Conservation (phyloP, 257 asterid species). For the Solanum verrucosum region DNA sequence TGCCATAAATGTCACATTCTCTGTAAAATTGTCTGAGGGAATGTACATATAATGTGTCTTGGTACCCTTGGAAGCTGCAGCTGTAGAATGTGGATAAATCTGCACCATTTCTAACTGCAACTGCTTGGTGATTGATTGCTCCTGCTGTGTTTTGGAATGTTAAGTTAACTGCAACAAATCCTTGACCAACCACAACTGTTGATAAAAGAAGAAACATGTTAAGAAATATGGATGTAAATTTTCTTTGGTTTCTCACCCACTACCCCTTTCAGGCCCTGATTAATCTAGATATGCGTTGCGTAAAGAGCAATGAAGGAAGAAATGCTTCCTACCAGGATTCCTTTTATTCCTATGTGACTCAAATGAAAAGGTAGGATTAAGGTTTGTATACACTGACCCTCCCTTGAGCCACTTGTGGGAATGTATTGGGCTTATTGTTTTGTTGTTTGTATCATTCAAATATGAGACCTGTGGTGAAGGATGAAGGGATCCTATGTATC, state of each 20-base stretch:
- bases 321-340: not conserved
- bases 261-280: not conserved
- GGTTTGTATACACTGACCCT: not conserved
- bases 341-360: not conserved
- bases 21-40: constrained; percentile 11
- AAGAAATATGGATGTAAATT: not conserved
- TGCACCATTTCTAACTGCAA: constrained; percentile 21
- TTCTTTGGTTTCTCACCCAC: not conserved
- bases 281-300: not conserved
- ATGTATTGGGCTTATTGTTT: not conserved
- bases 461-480: not conserved
- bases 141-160: constrained; percentile 6
- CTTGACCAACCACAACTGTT: constrained; percentile 15
- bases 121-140: constrained; percentile 20
- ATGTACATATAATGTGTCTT: constrained; percentile 20
- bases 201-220: not conserved
- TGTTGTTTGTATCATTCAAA: not conserved
- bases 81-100: constrained; percentile 17
- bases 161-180: constrained; percentile 22
- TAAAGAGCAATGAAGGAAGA: not conserved
- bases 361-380: not conserved
- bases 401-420: not conserved
- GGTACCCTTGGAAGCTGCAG: constrained; percentile 25
- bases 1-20: constrained; percentile 22
- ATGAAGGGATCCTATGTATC: not conserved